Percentiles rank a stretch among this genome's conserved stretches.
Evolutionary conservation across 345 rosid genomes (phyloP).

Genomic region (Sonneratia caseolaris): DNA sequence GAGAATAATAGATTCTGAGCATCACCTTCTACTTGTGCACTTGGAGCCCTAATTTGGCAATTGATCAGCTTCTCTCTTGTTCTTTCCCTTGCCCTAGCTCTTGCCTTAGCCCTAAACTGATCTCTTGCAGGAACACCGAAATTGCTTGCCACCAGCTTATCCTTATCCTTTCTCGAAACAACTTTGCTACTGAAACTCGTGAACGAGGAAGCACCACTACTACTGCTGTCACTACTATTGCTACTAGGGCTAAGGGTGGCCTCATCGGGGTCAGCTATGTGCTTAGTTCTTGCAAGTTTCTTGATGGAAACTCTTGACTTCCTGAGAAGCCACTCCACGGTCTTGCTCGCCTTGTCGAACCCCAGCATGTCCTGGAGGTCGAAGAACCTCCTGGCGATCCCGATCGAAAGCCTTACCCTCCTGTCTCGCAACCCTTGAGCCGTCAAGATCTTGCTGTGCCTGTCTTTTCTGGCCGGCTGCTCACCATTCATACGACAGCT

Average conservation of each 20-base stretch:
- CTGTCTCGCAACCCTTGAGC: conserved; percentile 75
- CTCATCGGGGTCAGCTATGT: neutral
- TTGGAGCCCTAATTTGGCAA: conserved; percentile 2
- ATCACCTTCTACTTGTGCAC: neutral
- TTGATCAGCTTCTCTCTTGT: conserved; percentile 29
- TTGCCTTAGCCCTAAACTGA: conserved; percentile 37
- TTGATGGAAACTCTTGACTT: conserved; percentile 52
- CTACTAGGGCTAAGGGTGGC: neutral
- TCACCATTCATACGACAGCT: neutral
- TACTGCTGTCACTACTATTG: neutral
- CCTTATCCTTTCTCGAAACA: neutral
- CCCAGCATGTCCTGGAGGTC: conserved; percentile 84
- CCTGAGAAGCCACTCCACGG: conserved; percentile 69
- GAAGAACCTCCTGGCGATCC: conserved; percentile 59
- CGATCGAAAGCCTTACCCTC: conserved; percentile 76
- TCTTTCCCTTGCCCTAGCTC: conserved; percentile 52
- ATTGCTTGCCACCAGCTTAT: neutral
- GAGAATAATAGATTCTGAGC: neutral
- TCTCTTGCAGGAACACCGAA: conserved; percentile 16
- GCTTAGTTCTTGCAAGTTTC: conserved; percentile 23
- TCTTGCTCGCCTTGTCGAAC: conserved; percentile 72
- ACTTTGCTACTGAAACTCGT: neutral
- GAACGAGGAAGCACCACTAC: neutral
- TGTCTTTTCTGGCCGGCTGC: conserved; percentile 37
- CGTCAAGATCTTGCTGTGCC: conserved; percentile 71